Base-by-base conservation (phyloP, 139 green algal genomes). In the Helicosporidium sp. region DNA sequence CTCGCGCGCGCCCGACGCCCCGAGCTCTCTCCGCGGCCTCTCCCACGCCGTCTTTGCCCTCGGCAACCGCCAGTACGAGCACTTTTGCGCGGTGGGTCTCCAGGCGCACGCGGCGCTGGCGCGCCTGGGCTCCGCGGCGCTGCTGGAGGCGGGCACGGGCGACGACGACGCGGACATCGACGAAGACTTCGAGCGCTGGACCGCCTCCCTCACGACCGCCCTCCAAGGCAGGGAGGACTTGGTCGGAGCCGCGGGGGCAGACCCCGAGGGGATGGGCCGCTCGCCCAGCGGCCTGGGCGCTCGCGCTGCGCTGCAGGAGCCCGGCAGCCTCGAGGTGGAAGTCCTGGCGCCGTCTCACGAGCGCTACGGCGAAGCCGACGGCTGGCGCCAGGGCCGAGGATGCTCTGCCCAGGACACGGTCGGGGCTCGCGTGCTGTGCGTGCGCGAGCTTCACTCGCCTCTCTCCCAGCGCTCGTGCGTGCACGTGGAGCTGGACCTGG, bases 41-140 rank as follows among this genome's bases (percentile, higher is more conserved):
- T 51, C 33, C 0, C 95, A 75, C 44, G 80, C 58, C 15, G 82
- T 96, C 26, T 95, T 97, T 71, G 88, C 77, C 6, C 69, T 97
- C 24, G 88, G 88, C 35, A 97, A 96, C 70, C 82, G 74, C 52
- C 82, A 94, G 74, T 97, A 97, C 48, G 88, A 97, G 70, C 85
- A 95, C 68, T 97, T 95, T 66, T 88, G 83, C 52, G 67, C 73
- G 0, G 72, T 87, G 35, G 83, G 84, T 28, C 80, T 83, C 52
- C 67, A 74, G 26, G 64, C 87, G 26, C 49, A 84, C 53, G 83
- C 75, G 34, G 46, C 51, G 0, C 51, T 96, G 58, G 60, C 54
- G 18, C 60, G 59, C 0, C 52, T 90, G 41, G 86, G 86, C 0
- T 85, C 64, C 2, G 61, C 46, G 2, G 42, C 69, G 4, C 29